Conservation (phyloP, 2,329 filamentous ascomycete genomes). For the Thelonectria blattea region DNA sequence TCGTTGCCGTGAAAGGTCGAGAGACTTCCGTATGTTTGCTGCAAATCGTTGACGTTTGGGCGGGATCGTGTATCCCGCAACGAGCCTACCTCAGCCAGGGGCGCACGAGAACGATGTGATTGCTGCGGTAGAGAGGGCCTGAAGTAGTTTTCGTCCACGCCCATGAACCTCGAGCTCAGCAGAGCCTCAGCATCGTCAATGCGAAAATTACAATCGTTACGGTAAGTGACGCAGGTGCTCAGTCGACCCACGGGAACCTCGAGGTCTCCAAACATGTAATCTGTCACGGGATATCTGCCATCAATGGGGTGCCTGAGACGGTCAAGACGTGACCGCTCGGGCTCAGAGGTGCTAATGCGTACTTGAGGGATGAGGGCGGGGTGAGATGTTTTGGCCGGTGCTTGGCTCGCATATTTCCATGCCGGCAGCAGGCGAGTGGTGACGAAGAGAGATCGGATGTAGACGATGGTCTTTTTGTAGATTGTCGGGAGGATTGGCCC, state of each 20-base stretch:
- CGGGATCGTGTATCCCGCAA: constrained; percentile 67
- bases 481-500: constrained; percentile 76
- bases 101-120: constrained; percentile 43
- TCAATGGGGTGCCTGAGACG: constrained; percentile 58
- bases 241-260: constrained; percentile 88
- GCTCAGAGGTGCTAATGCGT: constrained; percentile 72
- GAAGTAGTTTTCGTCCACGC: constrained; percentile 86
- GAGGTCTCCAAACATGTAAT: constrained; percentile 81
- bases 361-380: constrained; percentile 76
- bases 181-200: constrained; percentile 91
- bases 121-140: constrained; percentile 74
- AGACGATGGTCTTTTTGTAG: constrained; percentile 96
- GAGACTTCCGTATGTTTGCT: constrained; percentile 86
- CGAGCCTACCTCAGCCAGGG: constrained; percentile 71
- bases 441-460: constrained; percentile 88
- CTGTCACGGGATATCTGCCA: constrained; percentile 61
- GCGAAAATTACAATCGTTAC: constrained; percentile 87
- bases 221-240: constrained; percentile 81
- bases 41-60: constrained; percentile 61
- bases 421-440: constrained; percentile 82
- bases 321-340: constrained; percentile 65
- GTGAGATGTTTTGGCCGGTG: constrained; percentile 73
- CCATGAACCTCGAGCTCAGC: constrained; percentile 91
- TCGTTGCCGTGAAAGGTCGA: constrained; percentile 89
- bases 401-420: constrained; percentile 81